Evolutionary conservation across 495 filamentous ascomycete species (phyloP).

Genomic region (Xeromyces bisporus): DNA sequence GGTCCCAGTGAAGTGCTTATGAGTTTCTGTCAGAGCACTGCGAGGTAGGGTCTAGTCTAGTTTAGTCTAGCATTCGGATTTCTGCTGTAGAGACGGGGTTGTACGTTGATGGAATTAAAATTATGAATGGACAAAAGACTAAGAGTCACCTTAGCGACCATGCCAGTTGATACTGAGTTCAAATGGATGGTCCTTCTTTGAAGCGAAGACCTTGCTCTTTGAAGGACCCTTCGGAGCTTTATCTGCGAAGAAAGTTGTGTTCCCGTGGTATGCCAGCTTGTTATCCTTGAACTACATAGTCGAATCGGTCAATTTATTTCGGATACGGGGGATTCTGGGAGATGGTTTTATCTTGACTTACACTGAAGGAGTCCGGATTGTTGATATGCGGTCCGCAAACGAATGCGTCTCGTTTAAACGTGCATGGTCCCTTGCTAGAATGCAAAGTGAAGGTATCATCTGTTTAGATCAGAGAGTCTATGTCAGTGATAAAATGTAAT

Average conservation of each 20-base stretch:
- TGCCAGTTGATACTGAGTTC: constrained; percentile 24
- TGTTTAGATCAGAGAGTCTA: constrained; percentile 2
- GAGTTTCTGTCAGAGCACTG: too few species aligned
- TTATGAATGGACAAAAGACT: too few species aligned
- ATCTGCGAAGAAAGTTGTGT: constrained; percentile 39
- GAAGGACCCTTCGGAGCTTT: constrained; percentile 35
- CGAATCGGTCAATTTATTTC: not conserved
- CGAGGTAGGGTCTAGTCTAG: constrained; percentile 2
- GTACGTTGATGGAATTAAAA: too few species aligned
- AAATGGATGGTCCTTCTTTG: constrained; percentile 19
- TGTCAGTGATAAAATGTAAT: too few species aligned
- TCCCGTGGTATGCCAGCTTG: constrained; percentile 30
- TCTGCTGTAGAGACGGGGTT: not conserved
- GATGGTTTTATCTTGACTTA: too few species aligned
- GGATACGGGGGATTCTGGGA: not conserved
- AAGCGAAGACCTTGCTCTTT: constrained; percentile 23
- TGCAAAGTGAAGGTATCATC: constrained; percentile 41
- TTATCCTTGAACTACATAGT: constrained; percentile 23
- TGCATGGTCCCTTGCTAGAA: constrained; percentile 42
- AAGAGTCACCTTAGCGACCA: too few species aligned
- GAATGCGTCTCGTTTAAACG: constrained; percentile 28
- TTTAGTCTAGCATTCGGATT: not conserved
- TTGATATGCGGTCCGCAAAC: constrained; percentile 32
- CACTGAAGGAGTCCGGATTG: constrained; percentile 27
- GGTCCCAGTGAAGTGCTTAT: too few species aligned